These are phyloP conservation scores for Symbiotaphrina buchneri DNA, from an alignment of 495 filamentous ascomycete species.

Conservation along the genomic window DNA sequence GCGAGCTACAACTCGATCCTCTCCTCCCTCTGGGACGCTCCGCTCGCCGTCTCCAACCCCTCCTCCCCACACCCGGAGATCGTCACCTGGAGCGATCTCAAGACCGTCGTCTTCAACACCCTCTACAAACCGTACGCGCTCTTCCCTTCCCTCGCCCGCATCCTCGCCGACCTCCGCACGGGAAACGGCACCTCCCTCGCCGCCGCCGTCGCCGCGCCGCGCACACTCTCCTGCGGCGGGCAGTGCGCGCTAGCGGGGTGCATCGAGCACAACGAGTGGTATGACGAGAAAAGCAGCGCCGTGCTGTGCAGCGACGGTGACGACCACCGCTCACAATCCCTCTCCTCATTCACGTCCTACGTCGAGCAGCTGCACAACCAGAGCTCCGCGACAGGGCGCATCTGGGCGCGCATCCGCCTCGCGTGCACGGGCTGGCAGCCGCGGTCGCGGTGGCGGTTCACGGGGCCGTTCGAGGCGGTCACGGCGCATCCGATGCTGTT, in stretches of 20 bases:
- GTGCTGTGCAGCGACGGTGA: conserved; percentile 42
- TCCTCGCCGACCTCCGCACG: conserved; percentile 26
- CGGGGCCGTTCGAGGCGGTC: conserved; percentile 1
- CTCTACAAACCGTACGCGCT: conserved; percentile 36
- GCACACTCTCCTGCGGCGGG: conserved; percentile 16
- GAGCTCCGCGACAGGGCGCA: conserved; percentile 27
- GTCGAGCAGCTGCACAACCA: conserved; percentile 20
- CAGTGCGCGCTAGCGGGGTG: neutral
- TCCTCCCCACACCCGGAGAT: too few relatives aligned
- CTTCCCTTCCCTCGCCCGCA: conserved; percentile 30
- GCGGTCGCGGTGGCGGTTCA: conserved; percentile 31
- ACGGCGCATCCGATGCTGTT: conserved; percentile 1
- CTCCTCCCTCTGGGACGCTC: neutral
- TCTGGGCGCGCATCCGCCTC: conserved; percentile 31
- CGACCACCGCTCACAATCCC: conserved; percentile 15
- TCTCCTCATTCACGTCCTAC: conserved; percentile 21
- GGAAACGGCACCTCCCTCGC: conserved; percentile 31
- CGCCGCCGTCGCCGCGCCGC: conserved; percentile 18
- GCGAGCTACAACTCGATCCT: neutral
- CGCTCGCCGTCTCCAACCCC: neutral
- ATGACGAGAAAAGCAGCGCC: conserved; percentile 9
- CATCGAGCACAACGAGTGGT: neutral
- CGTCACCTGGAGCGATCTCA: neutral
- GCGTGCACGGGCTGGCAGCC: conserved; percentile 33
- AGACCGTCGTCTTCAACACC: conserved; percentile 14